Conservation (phyloP, 148 eudicot genomes). For the Silene latifolia region DNA sequence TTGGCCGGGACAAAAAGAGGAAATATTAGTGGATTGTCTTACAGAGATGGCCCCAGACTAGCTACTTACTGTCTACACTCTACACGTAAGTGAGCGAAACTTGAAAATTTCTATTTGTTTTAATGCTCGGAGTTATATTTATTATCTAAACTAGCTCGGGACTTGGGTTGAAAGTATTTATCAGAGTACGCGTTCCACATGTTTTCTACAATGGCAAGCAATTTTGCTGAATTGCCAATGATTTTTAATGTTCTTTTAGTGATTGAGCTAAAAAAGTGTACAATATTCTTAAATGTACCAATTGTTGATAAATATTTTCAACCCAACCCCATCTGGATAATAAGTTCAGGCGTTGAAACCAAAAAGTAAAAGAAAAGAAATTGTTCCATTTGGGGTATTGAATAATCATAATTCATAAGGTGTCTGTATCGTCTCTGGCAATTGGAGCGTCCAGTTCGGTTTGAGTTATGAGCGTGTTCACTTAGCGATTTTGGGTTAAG, state of each 20-base stretch:
- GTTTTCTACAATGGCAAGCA: background rate
- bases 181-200: background rate
- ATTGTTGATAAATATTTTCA: background rate
- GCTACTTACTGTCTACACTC: background rate
- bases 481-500: too few relatives aligned
- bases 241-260: background rate
- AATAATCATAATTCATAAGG: too few relatives aligned
- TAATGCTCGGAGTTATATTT: background rate
- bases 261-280: background rate
- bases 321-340: background rate
- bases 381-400: too few relatives aligned
- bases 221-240: background rate
- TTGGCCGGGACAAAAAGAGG: background rate
- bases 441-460: too few relatives aligned
- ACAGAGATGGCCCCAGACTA: background rate
- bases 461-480: too few relatives aligned
- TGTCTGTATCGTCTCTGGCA: too few relatives aligned
- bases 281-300: background rate
- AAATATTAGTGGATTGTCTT: background rate
- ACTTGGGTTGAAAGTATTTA: background rate
- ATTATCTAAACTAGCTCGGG: background rate
- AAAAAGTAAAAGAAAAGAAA: too few relatives aligned
- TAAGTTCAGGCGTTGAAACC: too few relatives aligned
- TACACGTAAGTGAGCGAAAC: background rate
- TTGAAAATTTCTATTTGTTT: background rate